phyloP scores from a whole-genome alignment of 495 filamentous ascomycete species.

The Tirmania nivea region DNA sequence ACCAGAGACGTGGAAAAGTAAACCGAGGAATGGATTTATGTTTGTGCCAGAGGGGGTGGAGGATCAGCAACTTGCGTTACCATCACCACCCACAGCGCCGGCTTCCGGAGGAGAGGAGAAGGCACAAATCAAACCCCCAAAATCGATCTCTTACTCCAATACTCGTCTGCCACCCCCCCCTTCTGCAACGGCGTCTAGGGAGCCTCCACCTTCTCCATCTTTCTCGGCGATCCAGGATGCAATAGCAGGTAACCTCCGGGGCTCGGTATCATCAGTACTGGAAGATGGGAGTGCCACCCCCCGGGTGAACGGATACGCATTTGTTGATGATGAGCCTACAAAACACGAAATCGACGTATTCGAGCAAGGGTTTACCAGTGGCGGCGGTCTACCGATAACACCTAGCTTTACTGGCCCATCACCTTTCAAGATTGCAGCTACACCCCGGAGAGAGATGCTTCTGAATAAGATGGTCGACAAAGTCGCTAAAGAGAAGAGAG shows the following conservation, averaged over 20 bases:
- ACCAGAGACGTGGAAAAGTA: constrained; percentile 52
- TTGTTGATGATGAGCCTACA: constrained; percentile 63
- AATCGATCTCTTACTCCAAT: constrained; percentile 59
- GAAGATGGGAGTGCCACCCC: constrained; percentile 55
- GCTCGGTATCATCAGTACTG: constrained; percentile 39
- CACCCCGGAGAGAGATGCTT: constrained; percentile 56
- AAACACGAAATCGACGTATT: constrained; percentile 10
- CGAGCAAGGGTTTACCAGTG: constrained; percentile 15
- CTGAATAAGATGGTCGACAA: constrained; percentile 83
- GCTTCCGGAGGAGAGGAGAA: not conserved
- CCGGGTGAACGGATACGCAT: constrained; percentile 75
- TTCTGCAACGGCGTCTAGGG: constrained; percentile 10
- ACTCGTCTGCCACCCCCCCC: constrained; percentile 43
- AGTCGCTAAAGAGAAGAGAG: constrained; percentile 48
- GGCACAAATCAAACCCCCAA: constrained; percentile 31
- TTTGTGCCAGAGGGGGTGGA: constrained; percentile 42
- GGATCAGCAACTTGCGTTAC: constrained; percentile 2
- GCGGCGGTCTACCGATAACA: constrained; percentile 1
- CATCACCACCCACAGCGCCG: not conserved
- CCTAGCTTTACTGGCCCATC: constrained; percentile 31
- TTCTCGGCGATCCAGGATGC: constrained; percentile 71
- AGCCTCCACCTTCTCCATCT: constrained; percentile 50
- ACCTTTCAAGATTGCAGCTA: constrained; percentile 61
- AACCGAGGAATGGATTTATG: constrained; percentile 70
- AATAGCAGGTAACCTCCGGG: constrained; percentile 52